phyloP scores from a whole-genome alignment of 2,329 filamentous ascomycete species.

The Cercospora beticola region DNA sequence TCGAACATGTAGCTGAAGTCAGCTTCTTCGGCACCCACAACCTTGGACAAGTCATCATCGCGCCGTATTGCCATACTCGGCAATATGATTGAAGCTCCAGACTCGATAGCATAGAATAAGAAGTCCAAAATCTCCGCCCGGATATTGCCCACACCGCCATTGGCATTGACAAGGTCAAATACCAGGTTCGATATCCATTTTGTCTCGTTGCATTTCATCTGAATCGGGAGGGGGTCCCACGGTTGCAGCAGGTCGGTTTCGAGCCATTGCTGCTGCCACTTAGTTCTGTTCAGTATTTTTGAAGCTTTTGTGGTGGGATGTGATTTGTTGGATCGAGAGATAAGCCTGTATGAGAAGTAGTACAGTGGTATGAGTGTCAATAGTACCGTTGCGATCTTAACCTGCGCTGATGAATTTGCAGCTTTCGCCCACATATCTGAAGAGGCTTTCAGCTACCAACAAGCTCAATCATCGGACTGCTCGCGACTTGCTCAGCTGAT shows the following conservation, averaged over 20 bases:
- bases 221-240: conserved; percentile 17
- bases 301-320: not conserved
- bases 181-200: conserved; percentile 44
- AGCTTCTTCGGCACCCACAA: not conserved
- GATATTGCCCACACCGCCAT: conserved; percentile 46
- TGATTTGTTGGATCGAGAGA: conserved; percentile 17
- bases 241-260: conserved; percentile 19
- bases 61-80: conserved; percentile 14
- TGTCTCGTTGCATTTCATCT: conserved; percentile 37
- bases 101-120: conserved; percentile 50
- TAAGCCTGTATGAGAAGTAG: conserved; percentile 24
- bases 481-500: not conserved
- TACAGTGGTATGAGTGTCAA: conserved; percentile 27
- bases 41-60: conserved; percentile 8
- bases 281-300: not conserved
- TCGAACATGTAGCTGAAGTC: conserved; percentile 27
- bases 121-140: conserved; percentile 48
- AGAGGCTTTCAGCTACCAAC: not conserved
- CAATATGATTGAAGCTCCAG: conserved; percentile 40
- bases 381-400: conserved; percentile 2
- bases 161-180: conserved; percentile 43
- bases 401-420: not conserved
- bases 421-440: conserved; percentile 6
- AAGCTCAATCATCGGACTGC: not conserved
- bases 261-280: conserved; percentile 19